Evolutionary conservation across 805 yeast genomes (phyloP).

Genomic region (Zygotorulaspora danielsina): DNA sequence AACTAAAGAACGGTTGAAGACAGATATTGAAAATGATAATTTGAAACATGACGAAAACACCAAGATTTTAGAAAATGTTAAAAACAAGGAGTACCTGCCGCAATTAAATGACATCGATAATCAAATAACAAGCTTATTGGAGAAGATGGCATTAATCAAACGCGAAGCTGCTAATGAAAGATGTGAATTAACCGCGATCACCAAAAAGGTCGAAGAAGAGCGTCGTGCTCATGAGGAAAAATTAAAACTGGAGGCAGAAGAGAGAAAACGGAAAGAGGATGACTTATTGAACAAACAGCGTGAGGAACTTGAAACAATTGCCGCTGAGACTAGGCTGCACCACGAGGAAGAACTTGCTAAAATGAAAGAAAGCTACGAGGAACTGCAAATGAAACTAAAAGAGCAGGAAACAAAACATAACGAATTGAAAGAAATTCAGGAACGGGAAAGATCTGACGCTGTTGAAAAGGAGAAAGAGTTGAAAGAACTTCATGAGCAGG

Average conservation of each 20-base stretch:
- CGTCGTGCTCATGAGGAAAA: constrained; percentile 27
- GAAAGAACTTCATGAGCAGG: constrained; percentile 8
- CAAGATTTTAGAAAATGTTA: constrained; percentile 17
- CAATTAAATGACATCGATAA: constrained; percentile 25
- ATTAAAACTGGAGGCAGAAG: constrained; percentile 26
- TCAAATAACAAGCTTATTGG: constrained; percentile 20
- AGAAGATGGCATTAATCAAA: constrained; percentile 25
- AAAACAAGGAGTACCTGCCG: constrained; percentile 27
- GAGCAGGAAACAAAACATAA: constrained; percentile 10
- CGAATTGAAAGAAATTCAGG: constrained; percentile 2
- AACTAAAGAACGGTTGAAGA: constrained; percentile 16
- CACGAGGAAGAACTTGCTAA: constrained; percentile 25
- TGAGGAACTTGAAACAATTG: constrained; percentile 21
- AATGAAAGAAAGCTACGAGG: constrained; percentile 20
- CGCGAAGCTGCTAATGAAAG: constrained; percentile 32
- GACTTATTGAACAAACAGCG: constrained; percentile 26
- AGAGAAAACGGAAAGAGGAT: constrained; percentile 25
- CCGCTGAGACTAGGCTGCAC: constrained; percentile 15
- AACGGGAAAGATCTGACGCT: constrained; percentile 13
- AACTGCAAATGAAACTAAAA: constrained; percentile 18
- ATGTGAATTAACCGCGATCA: constrained; percentile 23
- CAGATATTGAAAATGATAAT: constrained; percentile 20
- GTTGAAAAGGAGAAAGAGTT: constrained; percentile 7
- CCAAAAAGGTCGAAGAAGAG: constrained; percentile 30
- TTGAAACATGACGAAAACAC: constrained; percentile 17